Evolutionary conservation across 2,329 filamentous ascomycete species (phyloP), one percentile per base, ranked within the genome.

Genomic region (Hymenoscyphus fraxineus): DNA sequence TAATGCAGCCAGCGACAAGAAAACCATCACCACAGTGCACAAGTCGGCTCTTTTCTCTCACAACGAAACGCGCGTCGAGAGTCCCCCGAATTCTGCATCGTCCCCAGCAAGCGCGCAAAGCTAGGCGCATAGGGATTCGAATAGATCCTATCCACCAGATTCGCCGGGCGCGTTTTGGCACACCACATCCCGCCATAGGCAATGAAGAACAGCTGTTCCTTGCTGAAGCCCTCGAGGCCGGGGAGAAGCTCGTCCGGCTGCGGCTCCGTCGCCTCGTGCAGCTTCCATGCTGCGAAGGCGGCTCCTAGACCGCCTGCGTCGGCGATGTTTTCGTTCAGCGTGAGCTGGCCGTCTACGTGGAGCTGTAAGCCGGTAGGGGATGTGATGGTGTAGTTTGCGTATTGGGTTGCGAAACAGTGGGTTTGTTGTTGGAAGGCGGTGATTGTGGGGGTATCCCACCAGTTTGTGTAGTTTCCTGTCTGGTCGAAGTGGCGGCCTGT

Each of bases 201-300:
- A 39, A 91, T 79, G 71, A 89, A 91, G 77, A 90, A 91, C 3
- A 91, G 75, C 74, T 91, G 87, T 66, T 90, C 87, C 65, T 88
- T 85, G 0, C 83, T 84, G 66, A 90, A 90, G n/a, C 77, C 68
- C 3, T 84, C 80, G 6, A 91, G 73, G 0, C 88, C 88, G 0
- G 86, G 87, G 15, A 90, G 79, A 41, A 80, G 73, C 71, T 79
- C 71, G 63, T 83, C 82, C 0, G 82, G 51, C 51, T 56, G 3
- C 27, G 6, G 51, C 51, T 56, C 51, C 27, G 6, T 76, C 2
- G 78, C 75, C 40, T 85, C 82, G 10, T 81, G 81, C 67, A 82
- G 83, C 73, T 86, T 83, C 88, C 88, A 91, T 0, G 88, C 87
- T 32, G 81, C 78, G 72, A 85, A 91, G 0, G 87, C 80, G 0